A percentile compares a stretch with the other conserved stretches of the same genome.
These are phyloP conservation scores for Melocanna baccifera DNA, from an alignment of 176 grass and related monocot genomes.

Conservation along the genomic window DNA sequence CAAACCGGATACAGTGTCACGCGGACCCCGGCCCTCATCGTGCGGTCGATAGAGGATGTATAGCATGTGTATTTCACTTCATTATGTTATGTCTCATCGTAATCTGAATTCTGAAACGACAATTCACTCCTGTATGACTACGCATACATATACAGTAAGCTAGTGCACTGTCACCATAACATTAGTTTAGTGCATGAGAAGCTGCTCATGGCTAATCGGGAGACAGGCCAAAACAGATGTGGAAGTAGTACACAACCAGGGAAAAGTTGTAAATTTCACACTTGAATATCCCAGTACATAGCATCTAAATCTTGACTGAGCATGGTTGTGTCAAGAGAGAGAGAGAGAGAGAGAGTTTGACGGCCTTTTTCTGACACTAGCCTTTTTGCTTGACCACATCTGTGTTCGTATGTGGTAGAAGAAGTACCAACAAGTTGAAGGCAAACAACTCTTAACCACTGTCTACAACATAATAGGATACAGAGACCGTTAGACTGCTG, in stretches of 20 bases:
- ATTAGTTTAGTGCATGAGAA: neutral
- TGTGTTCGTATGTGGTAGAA: conserved; percentile 2
- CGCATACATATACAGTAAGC: neutral
- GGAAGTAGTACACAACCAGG: neutral
- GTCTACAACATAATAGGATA: conserved; percentile 22
- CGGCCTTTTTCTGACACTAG: neutral
- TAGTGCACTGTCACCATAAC: neutral
- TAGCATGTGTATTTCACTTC: neutral
- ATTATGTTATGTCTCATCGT: conserved; percentile 15
- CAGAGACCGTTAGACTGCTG: conserved; percentile 25
- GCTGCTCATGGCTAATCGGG: neutral
- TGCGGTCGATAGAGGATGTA: neutral
- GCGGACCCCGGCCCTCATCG: neutral
- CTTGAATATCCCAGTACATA: neutral
- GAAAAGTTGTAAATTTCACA: neutral
- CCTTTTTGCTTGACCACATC: conserved; percentile 20
- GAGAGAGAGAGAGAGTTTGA: conserved; percentile 18
- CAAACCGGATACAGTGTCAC: conserved; percentile 6
- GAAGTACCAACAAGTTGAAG: conserved; percentile 19
- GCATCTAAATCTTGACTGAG: neutral
- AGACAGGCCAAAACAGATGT: neutral
- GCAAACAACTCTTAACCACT: neutral
- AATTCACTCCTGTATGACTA: conserved; percentile 1
- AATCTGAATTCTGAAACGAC: neutral
- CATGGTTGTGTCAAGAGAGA: neutral